Evolutionary conservation across 495 filamentous ascomycete genomes (phyloP), one percentile per base, ranked within the genome.

Genomic region (Trichoderma gamsii): DNA sequence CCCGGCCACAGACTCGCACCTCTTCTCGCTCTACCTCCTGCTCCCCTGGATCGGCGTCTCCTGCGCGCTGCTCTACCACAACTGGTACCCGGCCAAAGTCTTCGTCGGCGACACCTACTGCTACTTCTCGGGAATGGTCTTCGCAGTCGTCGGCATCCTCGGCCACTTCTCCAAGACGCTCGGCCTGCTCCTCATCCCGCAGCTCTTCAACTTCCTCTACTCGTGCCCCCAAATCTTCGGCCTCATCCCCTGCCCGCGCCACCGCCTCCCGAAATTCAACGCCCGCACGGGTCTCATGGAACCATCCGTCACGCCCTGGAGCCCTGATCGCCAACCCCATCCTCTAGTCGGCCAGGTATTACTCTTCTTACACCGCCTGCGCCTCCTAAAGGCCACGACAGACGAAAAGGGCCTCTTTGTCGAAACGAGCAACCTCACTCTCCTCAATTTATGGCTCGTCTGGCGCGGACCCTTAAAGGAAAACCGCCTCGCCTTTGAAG

Each of bases 31-130:
- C 49, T 98, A 93, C 79, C 90, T 98, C 71, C 85, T 99, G 29
- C 83, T 98, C 12, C 95, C 95, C 23, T 98, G 98, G 77, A 82
- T 97, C 41, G 95, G 93, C 41, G 95, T 97, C 46, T 97, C 92
- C 18, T 75, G 90, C 27, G 96, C 95, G 1, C 85, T 99, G 29
- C 84, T 92, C 71, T 86, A 76, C 76, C 93, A 99, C 79, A 99
- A 99, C 73, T 96, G 93, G 92, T 99, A 94, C 75, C 95, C 95
- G 1, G 91, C 94, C 16, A 88, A 87, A 67, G 96, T 97, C 1
- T 99, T 99, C 73, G 94, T 97, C 0, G 95, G 95, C 29, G 95
- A 99, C 75, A 99, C 95, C 21, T 99, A 98, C 81, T 99, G 95
- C 83, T 99, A 99, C 77, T 96, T 99, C 72, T 94, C 95, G 0